A percentile compares a stretch with the other conserved stretches of the same genome.
Conservation (phyloP, 495 filamentous ascomycete species). For the Tetracladium setigerum region DNA sequence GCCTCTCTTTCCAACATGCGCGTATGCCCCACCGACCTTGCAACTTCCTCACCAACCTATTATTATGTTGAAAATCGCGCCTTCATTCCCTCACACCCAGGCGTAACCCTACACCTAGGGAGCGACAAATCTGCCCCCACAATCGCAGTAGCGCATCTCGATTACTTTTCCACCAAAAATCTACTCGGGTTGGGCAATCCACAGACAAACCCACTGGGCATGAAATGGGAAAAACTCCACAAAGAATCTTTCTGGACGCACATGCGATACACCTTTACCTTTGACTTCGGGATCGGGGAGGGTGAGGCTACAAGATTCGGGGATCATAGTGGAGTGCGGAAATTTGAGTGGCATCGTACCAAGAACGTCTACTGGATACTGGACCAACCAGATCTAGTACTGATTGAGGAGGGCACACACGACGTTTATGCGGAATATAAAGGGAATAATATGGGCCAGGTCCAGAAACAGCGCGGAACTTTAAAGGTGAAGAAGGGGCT, state of each 20-base stretch:
- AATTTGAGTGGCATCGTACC: constrained; percentile 12
- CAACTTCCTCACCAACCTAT: neutral
- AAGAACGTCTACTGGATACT: constrained; percentile 18
- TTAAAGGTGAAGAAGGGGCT: constrained; percentile 47
- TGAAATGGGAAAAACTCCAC: constrained; percentile 12
- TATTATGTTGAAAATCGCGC: constrained; percentile 12
- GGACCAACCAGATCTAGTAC: constrained; percentile 46
- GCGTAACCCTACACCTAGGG: constrained; percentile 5
- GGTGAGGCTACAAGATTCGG: no score
- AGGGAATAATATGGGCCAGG: no score
- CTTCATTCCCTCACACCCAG: constrained; percentile 4
- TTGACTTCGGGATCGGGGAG: constrained; percentile 3
- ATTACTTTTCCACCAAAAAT: no score
- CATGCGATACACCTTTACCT: constrained; percentile 11
- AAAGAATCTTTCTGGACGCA: constrained; percentile 12
- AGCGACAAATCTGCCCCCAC: no score
- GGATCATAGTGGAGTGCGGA: no score
- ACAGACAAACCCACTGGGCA: neutral
- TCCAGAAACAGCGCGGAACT: no score
- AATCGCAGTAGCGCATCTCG: no score
- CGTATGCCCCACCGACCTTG: constrained; percentile 5
- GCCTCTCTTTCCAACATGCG: constrained; percentile 11
- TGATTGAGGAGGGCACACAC: constrained; percentile 57
- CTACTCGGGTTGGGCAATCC: constrained; percentile 8
- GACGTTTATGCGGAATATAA: constrained; percentile 53